Conservation (phyloP, 129 eudicot species). For the Chrysanthemum seticuspe region DNA sequence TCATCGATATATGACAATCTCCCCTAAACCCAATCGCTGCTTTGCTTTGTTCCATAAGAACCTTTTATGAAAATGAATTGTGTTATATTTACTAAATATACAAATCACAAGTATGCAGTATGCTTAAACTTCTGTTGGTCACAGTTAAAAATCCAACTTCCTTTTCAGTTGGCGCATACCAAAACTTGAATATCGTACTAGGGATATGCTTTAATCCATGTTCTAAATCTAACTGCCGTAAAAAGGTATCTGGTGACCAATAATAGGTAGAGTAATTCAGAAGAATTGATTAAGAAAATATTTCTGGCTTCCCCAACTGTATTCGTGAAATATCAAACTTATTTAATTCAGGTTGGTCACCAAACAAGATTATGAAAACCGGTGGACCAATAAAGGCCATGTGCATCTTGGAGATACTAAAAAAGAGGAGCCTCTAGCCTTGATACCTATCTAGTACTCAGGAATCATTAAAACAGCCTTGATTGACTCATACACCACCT, state of each 20-base stretch:
- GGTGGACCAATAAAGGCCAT: constrained; percentile 7
- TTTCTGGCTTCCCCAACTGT: not conserved
- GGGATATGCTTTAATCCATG: constrained; percentile 9
- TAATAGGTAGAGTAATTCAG: not conserved
- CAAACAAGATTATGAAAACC: constrained; percentile 2
- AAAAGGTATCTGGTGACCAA: not conserved
- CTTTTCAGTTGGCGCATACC: not conserved
- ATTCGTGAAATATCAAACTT: constrained; percentile 3
- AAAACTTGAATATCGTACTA: not conserved
- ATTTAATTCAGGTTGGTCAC: constrained; percentile 7
- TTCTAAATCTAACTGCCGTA: not conserved
- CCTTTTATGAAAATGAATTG: not conserved
- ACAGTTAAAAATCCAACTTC: not conserved
- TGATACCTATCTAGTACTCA: not conserved
- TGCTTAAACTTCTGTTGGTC: constrained; percentile 8
- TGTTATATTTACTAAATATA: not conserved
- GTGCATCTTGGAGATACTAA: not conserved
- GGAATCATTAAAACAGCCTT: not conserved
- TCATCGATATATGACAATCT: not conserved
- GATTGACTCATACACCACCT: not conserved
- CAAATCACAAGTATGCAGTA: constrained; percentile 6
- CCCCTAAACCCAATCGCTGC: not conserved
- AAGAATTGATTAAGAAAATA: not conserved
- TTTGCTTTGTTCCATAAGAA: constrained; percentile 12
- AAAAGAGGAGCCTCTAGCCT: not conserved